phyloP scores from a whole-genome alignment of 1,284 basidiomycete genomes.

The Prillingera fragicola region DNA sequence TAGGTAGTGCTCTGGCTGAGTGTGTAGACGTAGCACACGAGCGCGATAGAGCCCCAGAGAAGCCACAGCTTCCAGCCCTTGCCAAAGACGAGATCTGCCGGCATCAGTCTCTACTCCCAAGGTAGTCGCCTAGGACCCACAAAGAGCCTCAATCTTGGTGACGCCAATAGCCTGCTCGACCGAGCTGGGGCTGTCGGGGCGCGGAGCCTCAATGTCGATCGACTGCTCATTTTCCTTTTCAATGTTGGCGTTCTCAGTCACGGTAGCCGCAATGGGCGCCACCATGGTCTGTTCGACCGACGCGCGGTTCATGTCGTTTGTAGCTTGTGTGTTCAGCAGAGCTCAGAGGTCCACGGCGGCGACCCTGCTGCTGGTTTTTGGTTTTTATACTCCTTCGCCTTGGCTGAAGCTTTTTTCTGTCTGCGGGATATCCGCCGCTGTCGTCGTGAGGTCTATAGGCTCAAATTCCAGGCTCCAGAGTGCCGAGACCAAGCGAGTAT shows the following conservation, averaged over 20 bases:
- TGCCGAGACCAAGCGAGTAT: too few species aligned
- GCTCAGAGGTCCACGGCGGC: too few species aligned
- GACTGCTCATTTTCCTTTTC: not conserved
- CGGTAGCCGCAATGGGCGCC: not conserved
- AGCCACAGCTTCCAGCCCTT: slow-evolving; percentile 22
- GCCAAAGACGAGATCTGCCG: slow-evolving; percentile 31
- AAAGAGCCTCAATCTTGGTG: slow-evolving; percentile 39
- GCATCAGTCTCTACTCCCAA: not conserved
- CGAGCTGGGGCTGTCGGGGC: slow-evolving; percentile 1
- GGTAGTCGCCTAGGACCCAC: slow-evolving; percentile 10
- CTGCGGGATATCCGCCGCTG: too few species aligned
- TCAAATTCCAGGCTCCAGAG: too few species aligned
- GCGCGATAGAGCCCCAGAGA: slow-evolving; percentile 29
- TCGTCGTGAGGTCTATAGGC: too few species aligned
- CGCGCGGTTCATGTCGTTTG: not conserved
- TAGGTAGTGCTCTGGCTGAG: slow-evolving; percentile 30
- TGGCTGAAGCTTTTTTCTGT: too few species aligned
- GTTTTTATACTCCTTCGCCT: too few species aligned
- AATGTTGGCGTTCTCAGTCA: not conserved
- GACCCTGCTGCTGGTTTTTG: too few species aligned
- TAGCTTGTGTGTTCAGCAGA: too few species aligned
- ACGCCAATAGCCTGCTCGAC: slow-evolving; percentile 33
- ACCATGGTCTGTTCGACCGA: not conserved
- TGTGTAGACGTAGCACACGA: slow-evolving; percentile 30
- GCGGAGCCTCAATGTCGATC: not conserved